Evolutionary conservation across 495 filamentous ascomycete species (phyloP), one percentile per base, ranked within the genome.

Genomic region (Poronia punctata): DNA sequence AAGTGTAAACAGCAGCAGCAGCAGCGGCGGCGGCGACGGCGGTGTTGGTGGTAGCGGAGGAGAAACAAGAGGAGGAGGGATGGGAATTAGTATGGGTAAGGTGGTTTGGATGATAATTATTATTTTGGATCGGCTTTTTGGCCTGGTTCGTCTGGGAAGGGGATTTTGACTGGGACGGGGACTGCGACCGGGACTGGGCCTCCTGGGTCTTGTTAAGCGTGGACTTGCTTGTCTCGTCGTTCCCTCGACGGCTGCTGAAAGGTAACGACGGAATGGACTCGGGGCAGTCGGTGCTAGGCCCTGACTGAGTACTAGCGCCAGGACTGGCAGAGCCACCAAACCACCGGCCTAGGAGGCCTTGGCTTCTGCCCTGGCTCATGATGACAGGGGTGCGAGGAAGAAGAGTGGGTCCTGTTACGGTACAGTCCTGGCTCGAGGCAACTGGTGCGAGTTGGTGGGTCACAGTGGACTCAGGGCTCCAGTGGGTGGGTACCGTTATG

Each of bases 361-460:
- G 42, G 41, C 47, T 56, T 52, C 53, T 59, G 33, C 39, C 40
- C 33, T 40, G 42, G 41, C 47, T 56, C 55, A 56, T 59, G 55
- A 56, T 59, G 55, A 52, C 49, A 24, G 34, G 29, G 23, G 5
- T 21, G 32, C 15, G 14, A 15, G 39, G 34, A 41, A 52, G 48
- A 34, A 42, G 46, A 15, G 37, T 33, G 31, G 20, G 50, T 6
- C 7, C 24, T 26, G 24, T 26, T 26, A 11, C 24, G 24, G 7
- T 26, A 11, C 11, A 26, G 7, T n/a, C n/a, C n/a, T n/a, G n/a
- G n/a, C n/a, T n/a, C n/a, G n/a, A n/a, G n/a, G n/a, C n/a, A n/a
- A n/a, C n/a, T n/a, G n/a, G n/a, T n/a, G n/a, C n/a, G n/a, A n/a
- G n/a, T n/a, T n/a, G n/a, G n/a, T n/a, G n/a, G n/a, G n/a, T n/a